phyloP scores from a whole-genome alignment of 129 eudicot species.

The Saposhnikovia divaricata region DNA sequence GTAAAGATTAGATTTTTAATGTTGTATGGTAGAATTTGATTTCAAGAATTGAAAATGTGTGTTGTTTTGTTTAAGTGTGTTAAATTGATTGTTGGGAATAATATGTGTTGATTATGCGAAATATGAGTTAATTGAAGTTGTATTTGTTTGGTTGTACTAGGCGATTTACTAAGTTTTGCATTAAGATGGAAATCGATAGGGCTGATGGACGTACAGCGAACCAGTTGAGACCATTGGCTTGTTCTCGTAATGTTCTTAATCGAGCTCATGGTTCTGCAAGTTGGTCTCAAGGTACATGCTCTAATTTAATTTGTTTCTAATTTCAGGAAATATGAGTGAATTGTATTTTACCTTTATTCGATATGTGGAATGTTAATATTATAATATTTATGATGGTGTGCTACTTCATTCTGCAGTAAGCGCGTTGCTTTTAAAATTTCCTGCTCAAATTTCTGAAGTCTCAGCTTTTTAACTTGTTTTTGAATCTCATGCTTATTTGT shows the following conservation, averaged over 20 bases:
- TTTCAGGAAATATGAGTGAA: background rate
- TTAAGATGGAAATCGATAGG: slow-evolving; percentile 60
- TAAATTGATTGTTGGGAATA: background rate
- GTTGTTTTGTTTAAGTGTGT: background rate
- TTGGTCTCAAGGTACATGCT: slow-evolving; percentile 70
- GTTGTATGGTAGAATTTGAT: background rate
- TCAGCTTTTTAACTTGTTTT: background rate
- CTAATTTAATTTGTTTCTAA: background rate
- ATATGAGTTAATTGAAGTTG: background rate
- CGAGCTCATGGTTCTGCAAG: slow-evolving; percentile 96
- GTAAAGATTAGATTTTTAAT: background rate
- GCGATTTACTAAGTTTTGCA: background rate
- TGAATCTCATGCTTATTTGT: background rate
- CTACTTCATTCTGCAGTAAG: background rate
- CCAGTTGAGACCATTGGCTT: slow-evolving; percentile 66
- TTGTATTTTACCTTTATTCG: background rate
- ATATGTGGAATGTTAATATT: background rate
- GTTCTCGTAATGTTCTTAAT: slow-evolving; percentile 55
- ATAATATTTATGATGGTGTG: background rate
- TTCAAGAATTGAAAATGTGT: background rate
- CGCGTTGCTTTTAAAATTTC: background rate
- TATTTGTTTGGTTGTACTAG: background rate
- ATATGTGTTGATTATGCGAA: background rate
- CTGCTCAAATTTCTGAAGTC: background rate
- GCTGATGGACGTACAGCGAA: slow-evolving; percentile 60